Evolutionary conservation across 2,329 filamentous ascomycete species (phyloP), one percentile per base, ranked within the genome.

Genomic region (Arthrobotrys iridis): DNA sequence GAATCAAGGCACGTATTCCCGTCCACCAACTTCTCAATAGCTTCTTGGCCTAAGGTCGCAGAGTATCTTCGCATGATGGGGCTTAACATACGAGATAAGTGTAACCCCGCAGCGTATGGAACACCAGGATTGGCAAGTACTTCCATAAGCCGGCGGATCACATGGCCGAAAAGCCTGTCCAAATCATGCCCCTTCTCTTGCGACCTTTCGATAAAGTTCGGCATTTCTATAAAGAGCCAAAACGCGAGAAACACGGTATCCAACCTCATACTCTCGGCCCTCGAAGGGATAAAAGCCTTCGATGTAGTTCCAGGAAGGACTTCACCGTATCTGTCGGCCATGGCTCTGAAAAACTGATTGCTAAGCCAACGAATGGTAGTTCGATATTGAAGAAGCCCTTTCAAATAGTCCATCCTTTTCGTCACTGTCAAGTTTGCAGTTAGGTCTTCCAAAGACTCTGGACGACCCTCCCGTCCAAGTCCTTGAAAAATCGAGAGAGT

Each of bases 201-300:
- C 10, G 40, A n/a, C 3, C 24, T 5, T 28, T 35, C n/a, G 3
- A 62, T 28, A 22, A 67, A 59, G 35, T 45, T 46, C 13, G 35
- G 33, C 3, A 48, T 50, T 48, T 67, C 63, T 1, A 30, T 41
- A 22, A 48, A 50, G 24, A 59, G 15, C 63, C 63, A 67, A 24
- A 48, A 22, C 2, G 30, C 5, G 5, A 67, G 13, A 24, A 67
- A 40, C 6, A 24, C 11, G 11, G 30, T 11, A 13, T 67, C 63
- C 5, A 67, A 5, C 10, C 41, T 48, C 4, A 20, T 8, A 30
- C 1, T 15, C 24, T 68, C 64, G 0, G 11, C 33, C 20, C 55
- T 50, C 10, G 35, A 59, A 5, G 64, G 64, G 1, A 18, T 52
- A n/a, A 68, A 43, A 10, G 7, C 5, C 11, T 52, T 33, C 24